These are phyloP conservation scores for Colletotrichum gloeosporioides DNA, from an alignment of 2,329 filamentous ascomycete species.

Conservation along the genomic window DNA sequence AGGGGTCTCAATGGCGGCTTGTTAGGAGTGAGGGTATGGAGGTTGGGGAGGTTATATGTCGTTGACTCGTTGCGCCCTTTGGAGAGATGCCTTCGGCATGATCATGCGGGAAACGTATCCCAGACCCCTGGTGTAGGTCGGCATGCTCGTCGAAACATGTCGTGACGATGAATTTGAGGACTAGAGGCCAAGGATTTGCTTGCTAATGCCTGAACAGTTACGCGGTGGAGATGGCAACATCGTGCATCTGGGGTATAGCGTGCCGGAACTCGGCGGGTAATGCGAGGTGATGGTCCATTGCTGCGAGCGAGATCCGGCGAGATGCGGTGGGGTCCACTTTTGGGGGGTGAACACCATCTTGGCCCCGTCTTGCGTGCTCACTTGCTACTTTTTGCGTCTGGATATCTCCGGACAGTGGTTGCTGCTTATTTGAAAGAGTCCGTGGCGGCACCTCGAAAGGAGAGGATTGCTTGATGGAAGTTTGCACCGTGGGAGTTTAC, in stretches of 20 bases:
- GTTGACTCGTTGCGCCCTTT: not conserved
- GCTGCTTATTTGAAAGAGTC: not conserved
- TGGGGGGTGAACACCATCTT: not conserved
- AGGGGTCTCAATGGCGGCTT: not conserved
- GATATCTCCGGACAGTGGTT: not conserved
- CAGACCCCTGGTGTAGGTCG: not conserved
- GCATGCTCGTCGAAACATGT: not conserved
- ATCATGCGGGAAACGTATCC: not conserved
- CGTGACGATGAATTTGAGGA: not conserved
- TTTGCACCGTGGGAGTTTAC: rapidly evolving
- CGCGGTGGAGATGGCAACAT: not conserved
- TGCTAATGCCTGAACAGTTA: not conserved
- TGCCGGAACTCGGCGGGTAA: constrained; percentile 1
- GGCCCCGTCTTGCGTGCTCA: constrained; percentile 11
- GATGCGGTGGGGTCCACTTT: not conserved
- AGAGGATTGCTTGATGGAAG: not conserved
- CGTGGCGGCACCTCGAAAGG: not conserved
- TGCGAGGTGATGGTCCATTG: not conserved
- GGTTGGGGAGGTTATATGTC: not conserved
- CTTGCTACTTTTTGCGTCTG: not conserved
- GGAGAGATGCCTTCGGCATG: not conserved
- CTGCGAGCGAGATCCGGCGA: constrained; percentile 12
- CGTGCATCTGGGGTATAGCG: not conserved
- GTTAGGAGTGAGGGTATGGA: not conserved
- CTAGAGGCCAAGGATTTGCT: not conserved